phyloP scores from a whole-genome alignment of 768 basidiomycete species.

The Pleurotus citrinopileatus region DNA sequence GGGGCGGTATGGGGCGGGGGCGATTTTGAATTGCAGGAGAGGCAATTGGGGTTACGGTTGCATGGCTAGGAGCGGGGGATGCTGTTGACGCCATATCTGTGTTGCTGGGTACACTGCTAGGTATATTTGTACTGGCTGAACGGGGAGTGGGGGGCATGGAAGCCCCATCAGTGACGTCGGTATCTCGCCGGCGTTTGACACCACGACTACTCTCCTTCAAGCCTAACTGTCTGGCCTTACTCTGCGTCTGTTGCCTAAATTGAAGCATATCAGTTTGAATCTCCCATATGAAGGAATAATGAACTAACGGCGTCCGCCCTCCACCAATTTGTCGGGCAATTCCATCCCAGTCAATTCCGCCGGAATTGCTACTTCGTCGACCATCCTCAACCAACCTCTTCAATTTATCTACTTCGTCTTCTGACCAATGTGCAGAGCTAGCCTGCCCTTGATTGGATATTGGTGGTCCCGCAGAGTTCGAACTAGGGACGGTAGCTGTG shows the following conservation, averaged over 20 bases:
- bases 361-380: conserved; percentile 40
- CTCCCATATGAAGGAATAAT: neutral
- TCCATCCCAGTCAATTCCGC: conserved; percentile 80
- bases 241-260: conserved; percentile 74
- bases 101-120: conserved; percentile 18
- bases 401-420: conserved; percentile 70
- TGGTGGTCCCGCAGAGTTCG: conserved; percentile 21
- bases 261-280: neutral
- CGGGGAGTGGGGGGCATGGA: conserved; percentile 31
- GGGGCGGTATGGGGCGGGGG: conserved; percentile 30
- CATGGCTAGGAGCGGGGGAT: conserved; percentile 32
- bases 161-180: conserved; percentile 27
- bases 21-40: conserved; percentile 51
- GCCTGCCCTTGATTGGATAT: conserved; percentile 34
- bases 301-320: conserved; percentile 62
- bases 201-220: conserved; percentile 72
- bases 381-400: conserved; percentile 70
- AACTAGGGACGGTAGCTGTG: conserved; percentile 26
- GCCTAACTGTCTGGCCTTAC: conserved; percentile 77
- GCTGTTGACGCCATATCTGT: conserved; percentile 18
- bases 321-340: conserved; percentile 73
- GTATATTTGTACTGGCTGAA: conserved; percentile 24
- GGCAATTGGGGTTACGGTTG: conserved; percentile 43
- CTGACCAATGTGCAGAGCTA: conserved; percentile 70
- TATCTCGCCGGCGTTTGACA: conserved; percentile 50